Evolutionary conservation across 768 basidiomycete species (phyloP).

Genomic region (Dacryopinax primogenitus): DNA sequence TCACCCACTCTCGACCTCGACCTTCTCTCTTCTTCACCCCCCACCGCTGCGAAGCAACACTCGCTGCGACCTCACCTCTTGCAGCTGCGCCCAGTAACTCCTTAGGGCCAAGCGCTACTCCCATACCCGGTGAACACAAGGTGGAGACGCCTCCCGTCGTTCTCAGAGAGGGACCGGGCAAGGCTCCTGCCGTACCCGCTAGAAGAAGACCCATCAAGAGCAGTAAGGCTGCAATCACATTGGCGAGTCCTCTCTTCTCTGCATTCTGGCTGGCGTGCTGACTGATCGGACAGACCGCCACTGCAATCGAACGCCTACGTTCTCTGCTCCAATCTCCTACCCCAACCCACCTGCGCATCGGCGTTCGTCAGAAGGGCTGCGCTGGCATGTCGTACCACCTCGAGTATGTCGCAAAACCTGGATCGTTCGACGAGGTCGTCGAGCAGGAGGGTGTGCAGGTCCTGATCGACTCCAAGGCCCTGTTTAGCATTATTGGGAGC

Average conservation of each 20-base stretch:
- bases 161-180: not conserved
- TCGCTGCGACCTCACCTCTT: not conserved
- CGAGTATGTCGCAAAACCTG: conserved; percentile 84
- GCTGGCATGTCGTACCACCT: conserved; percentile 82
- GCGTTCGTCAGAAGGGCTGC: conserved; percentile 95
- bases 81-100: not conserved
- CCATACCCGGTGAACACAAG: not conserved
- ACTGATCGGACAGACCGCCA: conserved; percentile 47
- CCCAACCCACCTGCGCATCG: conserved; percentile 86
- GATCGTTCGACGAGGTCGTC: conserved; percentile 90
- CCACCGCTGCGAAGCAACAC: not conserved
- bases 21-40: conserved; percentile 4
- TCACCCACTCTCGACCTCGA: conserved; percentile 2
- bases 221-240: conserved; percentile 61
- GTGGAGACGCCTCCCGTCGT: not conserved
- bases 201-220: conserved; percentile 33
- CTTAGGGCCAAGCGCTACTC: not conserved
- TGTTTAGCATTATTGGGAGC: conserved; percentile 96
- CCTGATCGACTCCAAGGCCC: conserved; percentile 87
- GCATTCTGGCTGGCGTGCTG: conserved; percentile 8
- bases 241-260: conserved; percentile 37
- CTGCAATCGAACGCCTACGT: conserved; percentile 58
- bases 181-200: not conserved
- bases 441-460: conserved; percentile 91
- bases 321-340: conserved; percentile 68